Evolutionary conservation across 2,329 filamentous ascomycete species (phyloP).

Genomic region (Diaporthe velutina): DNA sequence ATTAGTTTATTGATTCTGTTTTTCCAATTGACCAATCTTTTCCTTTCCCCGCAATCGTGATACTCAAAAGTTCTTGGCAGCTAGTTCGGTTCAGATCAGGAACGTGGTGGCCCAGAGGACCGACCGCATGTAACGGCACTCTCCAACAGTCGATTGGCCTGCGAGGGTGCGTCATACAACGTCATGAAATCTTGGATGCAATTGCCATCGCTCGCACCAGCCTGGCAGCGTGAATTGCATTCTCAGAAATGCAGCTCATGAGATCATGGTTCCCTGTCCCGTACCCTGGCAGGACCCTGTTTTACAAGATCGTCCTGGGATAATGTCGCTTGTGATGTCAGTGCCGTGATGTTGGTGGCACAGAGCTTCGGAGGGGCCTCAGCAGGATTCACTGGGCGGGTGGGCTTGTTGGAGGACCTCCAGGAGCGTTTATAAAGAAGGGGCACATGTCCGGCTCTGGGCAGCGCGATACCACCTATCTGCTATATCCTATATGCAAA

Average conservation of each 20-base stretch:
- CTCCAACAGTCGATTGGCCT: neutral
- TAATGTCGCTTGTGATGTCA: conserved; percentile 17
- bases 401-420: neutral
- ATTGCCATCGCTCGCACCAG: conserved; percentile 25
- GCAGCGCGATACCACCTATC: neutral
- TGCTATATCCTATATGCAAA: neutral
- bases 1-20: neutral
- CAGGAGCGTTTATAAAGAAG: neutral
- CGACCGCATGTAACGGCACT: conserved; percentile 25
- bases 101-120: conserved; percentile 5
- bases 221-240: conserved; percentile 21
- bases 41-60: neutral
- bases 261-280: conserved; percentile 20
- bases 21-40: conserved; percentile 7
- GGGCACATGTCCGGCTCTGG: neutral
- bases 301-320: conserved; percentile 22
- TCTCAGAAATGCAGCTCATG: conserved; percentile 7
- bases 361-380: neutral
- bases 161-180: conserved; percentile 19
- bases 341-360: conserved; percentile 13
- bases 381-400: conserved; percentile 9
- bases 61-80: neutral
- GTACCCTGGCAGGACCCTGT: conserved; percentile 23
- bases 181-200: conserved; percentile 23
- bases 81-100: conserved; percentile 2